Evolutionary conservation across 2,329 filamentous ascomycete genomes (phyloP).

Genomic region (Venturia aucupariae): DNA sequence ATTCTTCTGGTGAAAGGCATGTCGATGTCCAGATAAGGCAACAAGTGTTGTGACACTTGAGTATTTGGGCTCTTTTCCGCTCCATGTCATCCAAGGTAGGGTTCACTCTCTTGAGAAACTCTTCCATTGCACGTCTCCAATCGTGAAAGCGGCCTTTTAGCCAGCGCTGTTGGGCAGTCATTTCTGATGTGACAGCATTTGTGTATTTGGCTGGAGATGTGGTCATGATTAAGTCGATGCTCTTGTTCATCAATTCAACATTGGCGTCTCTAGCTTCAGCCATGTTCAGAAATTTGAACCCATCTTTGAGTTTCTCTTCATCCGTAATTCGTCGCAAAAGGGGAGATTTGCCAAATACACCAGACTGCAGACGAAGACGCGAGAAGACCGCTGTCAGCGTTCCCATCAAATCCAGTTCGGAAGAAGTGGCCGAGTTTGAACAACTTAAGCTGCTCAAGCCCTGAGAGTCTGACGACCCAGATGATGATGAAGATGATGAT

Average conservation of each 20-base stretch:
- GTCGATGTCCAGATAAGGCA: conserved; percentile 6
- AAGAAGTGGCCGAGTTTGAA: neutral
- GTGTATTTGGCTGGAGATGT: conserved; percentile 2
- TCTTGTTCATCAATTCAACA: conserved; percentile 7
- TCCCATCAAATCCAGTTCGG: conserved; percentile 8
- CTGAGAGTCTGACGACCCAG: neutral
- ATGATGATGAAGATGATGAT: conserved; percentile 2
- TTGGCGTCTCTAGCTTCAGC: neutral
- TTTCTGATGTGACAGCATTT: neutral
- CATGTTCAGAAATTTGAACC: neutral
- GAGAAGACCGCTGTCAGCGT: conserved; percentile 8
- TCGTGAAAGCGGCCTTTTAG: neutral
- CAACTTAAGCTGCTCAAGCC: neutral
- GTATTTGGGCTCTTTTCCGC: neutral
- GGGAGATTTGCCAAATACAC: conserved; percentile 10
- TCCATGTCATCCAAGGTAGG: neutral
- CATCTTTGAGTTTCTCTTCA: neutral
- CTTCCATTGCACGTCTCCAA: conserved; percentile 4
- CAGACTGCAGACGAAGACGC: conserved; percentile 4
- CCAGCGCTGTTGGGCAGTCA: neutral
- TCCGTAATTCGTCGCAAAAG: neutral
- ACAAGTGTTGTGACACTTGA: neutral
- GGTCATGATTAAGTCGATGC: conserved; percentile 6
- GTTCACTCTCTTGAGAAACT: neutral
- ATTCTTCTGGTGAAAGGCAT: conserved; percentile 10